Evolutionary conservation across 1,284 basidiomycete genomes (phyloP).

Genomic region (Rhodotorula mucilaginosa): DNA sequence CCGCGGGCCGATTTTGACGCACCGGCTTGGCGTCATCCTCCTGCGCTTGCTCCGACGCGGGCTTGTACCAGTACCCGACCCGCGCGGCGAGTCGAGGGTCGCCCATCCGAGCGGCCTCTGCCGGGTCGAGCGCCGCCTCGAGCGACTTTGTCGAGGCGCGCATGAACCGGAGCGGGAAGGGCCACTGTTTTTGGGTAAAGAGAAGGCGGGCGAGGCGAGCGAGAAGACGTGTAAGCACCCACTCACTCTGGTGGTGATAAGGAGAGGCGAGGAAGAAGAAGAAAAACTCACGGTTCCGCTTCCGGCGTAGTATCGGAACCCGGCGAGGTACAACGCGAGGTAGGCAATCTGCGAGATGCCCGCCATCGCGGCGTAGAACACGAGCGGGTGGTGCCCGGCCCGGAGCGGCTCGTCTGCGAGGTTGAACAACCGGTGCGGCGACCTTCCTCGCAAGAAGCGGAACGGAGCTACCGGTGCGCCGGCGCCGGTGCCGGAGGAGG

Average conservation of each 20-base stretch:
- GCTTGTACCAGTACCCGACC: conserved; percentile 36
- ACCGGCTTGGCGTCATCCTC: conserved; percentile 21
- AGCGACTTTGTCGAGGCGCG: conserved; percentile 27
- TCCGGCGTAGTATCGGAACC: conserved; percentile 35
- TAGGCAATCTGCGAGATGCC: conserved; percentile 11
- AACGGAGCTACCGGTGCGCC: conserved; percentile 10
- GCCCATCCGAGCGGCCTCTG: conserved; percentile 19
- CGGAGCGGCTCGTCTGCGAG: conserved; percentile 20
- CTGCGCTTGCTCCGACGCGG: conserved; percentile 14
- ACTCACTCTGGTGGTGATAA: no score
- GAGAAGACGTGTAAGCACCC: no score
- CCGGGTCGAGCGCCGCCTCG: conserved; percentile 27
- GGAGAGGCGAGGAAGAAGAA: accelerated
- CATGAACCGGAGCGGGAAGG: conserved; percentile 26
- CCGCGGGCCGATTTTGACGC: no score
- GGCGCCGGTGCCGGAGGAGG: no score
- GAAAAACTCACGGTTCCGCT: not conserved
- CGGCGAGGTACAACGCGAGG: conserved; percentile 17
- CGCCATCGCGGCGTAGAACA: conserved; percentile 31
- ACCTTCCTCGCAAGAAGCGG: conserved; percentile 25
- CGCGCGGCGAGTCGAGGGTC: conserved; percentile 5
- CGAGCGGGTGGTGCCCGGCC: conserved; percentile 27
- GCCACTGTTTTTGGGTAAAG: conserved; percentile 15
- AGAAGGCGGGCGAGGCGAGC: no score
- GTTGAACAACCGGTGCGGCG: conserved; percentile 21